These are phyloP conservation scores for Trichopus zeylanicus DNA, from an alignment of 116 monocot species.

Conservation along the genomic window DNA sequence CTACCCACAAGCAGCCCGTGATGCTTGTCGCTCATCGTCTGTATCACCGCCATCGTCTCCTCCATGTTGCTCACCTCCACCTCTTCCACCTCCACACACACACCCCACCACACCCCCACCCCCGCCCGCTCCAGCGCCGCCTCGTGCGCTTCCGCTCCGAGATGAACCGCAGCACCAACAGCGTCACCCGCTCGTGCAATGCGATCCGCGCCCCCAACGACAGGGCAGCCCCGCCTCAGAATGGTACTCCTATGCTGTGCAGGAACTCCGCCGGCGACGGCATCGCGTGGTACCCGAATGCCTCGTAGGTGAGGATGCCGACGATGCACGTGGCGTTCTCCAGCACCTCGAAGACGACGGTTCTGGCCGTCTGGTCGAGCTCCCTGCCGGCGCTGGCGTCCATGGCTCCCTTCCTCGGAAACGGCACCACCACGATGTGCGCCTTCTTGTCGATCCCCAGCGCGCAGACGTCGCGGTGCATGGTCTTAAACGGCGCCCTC, in stretches of 20 bases:
- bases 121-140: not conserved
- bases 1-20: not conserved
- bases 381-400: not conserved
- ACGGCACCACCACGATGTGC: constrained; percentile 42
- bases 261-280: not conserved
- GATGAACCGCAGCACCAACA: not conserved
- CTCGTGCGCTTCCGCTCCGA: not conserved
- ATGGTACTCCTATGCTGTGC: not conserved
- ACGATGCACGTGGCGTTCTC: not conserved
- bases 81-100: not conserved
- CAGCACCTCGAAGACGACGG: not conserved
- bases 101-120: not conserved
- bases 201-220: not conserved
- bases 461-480: constrained; percentile 66
- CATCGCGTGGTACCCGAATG: not conserved
- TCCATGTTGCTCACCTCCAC: constrained; percentile 2
- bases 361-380: not conserved
- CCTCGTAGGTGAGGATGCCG: not conserved
- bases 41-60: not conserved
- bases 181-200: not conserved
- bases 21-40: not conserved
- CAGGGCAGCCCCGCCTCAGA: constrained; percentile 3
- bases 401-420: constrained; percentile 7
- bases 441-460: constrained; percentile 44
- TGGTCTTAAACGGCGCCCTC: constrained; percentile 44